Conservation (phyloP, 2,329 filamentous ascomycete species). For the Penicillium sp. region DNA sequence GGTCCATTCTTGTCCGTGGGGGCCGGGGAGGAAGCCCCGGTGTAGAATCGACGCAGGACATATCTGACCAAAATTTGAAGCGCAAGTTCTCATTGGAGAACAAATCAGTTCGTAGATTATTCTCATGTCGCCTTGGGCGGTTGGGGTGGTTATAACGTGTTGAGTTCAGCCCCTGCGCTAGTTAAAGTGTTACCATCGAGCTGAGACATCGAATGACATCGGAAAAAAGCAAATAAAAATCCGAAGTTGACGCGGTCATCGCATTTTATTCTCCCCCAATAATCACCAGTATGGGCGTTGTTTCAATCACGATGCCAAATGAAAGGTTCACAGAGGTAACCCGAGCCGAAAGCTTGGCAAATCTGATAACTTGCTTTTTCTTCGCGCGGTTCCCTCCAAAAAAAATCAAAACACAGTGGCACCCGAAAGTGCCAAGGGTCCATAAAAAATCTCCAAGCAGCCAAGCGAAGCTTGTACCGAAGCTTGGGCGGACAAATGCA, state of each 20-base stretch:
- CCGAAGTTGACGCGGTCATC: not conserved
- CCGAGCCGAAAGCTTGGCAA: slow-evolving; percentile 4
- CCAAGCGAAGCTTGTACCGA: slow-evolving; percentile 4
- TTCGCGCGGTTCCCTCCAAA: slow-evolving; percentile 1
- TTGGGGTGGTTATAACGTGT: not conserved
- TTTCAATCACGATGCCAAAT: not conserved
- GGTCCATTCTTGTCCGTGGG: not conserved
- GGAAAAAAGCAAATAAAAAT: not conserved
- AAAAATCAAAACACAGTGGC: not conserved
- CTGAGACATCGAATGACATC: not conserved
- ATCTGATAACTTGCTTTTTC: slow-evolving; percentile 7
- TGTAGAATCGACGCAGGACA: not conserved
- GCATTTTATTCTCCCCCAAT: not conserved
- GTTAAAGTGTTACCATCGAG: not conserved
- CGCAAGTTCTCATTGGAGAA: not conserved
- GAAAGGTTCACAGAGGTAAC: not conserved
- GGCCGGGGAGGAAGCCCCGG: not conserved
- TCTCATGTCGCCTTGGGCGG: not conserved
- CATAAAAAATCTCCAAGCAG: slow-evolving; percentile 5
- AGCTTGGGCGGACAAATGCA: not conserved
- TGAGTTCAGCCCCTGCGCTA: not conserved
- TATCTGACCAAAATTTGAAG: not conserved
- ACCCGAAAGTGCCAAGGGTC: not conserved
- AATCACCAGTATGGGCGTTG: no score
- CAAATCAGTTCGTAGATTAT: not conserved